Evolutionary conservation across 441 rosid species (phyloP).

Genomic region (Adansonia grandidieri): DNA sequence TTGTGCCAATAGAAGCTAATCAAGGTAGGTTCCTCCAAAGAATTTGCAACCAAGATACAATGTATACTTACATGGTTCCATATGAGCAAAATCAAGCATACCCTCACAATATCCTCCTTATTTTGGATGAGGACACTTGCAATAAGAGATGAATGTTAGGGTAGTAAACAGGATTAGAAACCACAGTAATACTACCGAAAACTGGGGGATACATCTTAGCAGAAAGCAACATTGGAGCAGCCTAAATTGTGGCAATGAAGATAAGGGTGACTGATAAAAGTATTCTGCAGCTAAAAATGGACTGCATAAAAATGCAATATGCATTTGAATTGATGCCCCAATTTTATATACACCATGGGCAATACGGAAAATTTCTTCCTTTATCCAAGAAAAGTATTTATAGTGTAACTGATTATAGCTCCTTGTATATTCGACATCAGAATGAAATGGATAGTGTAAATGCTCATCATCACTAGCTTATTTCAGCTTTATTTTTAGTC

Average conservation of each 20-base stretch:
- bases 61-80: background rate
- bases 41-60: background rate
- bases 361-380: background rate
- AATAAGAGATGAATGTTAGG: background rate
- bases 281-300: background rate
- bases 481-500: background rate
- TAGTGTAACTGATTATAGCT: conserved; percentile 5
- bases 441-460: background rate
- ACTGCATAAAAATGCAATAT: background rate
- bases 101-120: conserved; percentile 5
- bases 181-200: background rate
- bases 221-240: background rate
- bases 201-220: background rate
- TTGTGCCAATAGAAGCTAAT: conserved; percentile 5
- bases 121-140: background rate
- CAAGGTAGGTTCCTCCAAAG: background rate
- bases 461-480: conserved; percentile 1
- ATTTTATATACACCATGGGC: conserved; percentile 2
- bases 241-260: background rate
- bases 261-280: background rate
- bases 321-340: background rate
- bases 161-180: background rate
- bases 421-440: background rate
- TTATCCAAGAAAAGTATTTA: background rate
- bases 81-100: conserved; percentile 2